phyloP scores from a whole-genome alignment of 2,329 filamentous ascomycete species.

The Fusarium tjaetaba region DNA sequence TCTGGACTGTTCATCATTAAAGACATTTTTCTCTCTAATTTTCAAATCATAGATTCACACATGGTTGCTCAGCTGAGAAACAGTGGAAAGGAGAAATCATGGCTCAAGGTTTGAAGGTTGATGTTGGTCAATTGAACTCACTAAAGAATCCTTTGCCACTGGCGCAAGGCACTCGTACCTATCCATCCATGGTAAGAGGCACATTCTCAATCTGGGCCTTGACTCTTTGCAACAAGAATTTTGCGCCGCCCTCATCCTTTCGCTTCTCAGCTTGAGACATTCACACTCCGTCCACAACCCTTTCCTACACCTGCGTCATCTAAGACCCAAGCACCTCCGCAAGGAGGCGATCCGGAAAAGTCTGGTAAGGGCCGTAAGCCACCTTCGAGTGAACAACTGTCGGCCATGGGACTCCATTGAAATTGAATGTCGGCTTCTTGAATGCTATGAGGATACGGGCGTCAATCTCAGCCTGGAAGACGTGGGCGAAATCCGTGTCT shows the following conservation, averaged over 20 bases:
- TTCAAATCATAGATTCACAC: too few relatives aligned
- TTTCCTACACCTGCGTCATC: too few relatives aligned
- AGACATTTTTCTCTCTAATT: too few relatives aligned
- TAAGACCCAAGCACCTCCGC: neutral
- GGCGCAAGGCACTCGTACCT: neutral
- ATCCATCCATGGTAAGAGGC: neutral
- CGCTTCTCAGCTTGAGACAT: neutral
- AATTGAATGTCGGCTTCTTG: neutral
- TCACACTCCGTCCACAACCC: neutral
- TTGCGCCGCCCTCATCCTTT: neutral
- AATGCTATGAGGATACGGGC: neutral
- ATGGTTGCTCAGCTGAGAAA: neutral
- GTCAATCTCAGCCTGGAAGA: neutral
- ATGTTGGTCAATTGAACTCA: neutral
- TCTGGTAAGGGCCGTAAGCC: neutral
- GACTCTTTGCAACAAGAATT: fast-evolving
- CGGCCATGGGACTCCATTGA: neutral
- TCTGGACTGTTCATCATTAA: neutral
- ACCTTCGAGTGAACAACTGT: neutral
- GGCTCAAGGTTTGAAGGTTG: neutral
- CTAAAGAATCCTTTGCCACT: neutral
- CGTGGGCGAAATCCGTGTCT: neutral
- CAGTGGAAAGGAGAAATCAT: too few relatives aligned
- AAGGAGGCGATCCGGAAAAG: neutral
- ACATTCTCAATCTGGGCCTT: neutral